Evolutionary conservation across 73 alveolate genomes (phyloP), one percentile per base, ranked within the genome.

Genomic region (Uronychia setigera): DNA sequence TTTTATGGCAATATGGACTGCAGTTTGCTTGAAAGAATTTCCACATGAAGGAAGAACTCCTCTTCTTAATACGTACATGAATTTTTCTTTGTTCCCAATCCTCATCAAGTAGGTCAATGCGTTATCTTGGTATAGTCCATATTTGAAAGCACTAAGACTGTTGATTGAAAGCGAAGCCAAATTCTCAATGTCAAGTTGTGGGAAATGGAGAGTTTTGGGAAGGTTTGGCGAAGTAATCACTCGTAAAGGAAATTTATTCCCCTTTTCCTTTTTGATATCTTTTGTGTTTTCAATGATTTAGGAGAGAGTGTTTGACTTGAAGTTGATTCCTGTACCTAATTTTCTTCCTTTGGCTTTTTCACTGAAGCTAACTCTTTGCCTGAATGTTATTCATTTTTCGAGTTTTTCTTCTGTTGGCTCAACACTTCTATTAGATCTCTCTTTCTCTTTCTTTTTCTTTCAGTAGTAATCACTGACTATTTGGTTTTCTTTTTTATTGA

Each of bases 21-120:
- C 79, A 5, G 29, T 67, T 5, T 13, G 5, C 26, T 30, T 30
- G 5, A 13, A 13, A 14, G 5, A 1, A 67, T 67, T 30, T 67
- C 32, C 5, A 67, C 5, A 26, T 13, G 79, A 67, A 1, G 79
- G 79, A 67, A 67, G 79, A 26, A 67, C 32, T 67, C 79, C 79
- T 67, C 79, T 67, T 67, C 32, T 1, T 1, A 67, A 5, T 26
- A 67, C 79, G 79, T 67, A 67, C 5, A 67, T 14, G 32, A 28
- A 25, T 30, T 1, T 9, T 25, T 67, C 30, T 28, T 67, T 26
- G 79, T 13, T 13, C 32, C 26, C 26, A 26, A 13, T 67, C 79
- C 79, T 5, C 5, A 67, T 67, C 5, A 67, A 28, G 32, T 67
- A 67, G 32, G 79, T 67, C 26, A 67, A 67, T 13, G 79, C 79